Evolutionary conservation across 2,329 filamentous ascomycete species (phyloP).

Genomic region (Botryotinia convoluta): DNA sequence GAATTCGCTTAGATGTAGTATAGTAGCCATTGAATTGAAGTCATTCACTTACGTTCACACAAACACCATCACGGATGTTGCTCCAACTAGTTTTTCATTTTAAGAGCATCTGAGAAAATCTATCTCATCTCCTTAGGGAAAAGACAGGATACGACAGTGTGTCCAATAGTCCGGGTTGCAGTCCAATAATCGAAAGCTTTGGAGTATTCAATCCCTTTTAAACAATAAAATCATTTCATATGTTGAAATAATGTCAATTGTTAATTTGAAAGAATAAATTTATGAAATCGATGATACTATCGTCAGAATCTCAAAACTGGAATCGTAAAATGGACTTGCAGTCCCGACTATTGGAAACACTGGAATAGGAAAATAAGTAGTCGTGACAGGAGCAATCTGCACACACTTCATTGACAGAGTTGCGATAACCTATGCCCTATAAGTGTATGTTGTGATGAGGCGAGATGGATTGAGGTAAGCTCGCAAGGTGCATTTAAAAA

Average conservation of each 20-base stretch:
- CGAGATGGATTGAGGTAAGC: neutral
- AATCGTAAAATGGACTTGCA: neutral
- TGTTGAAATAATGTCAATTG: neutral
- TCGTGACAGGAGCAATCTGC: neutral
- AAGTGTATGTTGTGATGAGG: neutral
- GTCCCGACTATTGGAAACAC: neutral
- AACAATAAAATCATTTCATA: neutral
- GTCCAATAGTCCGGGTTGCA: neutral
- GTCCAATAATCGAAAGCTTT: neutral
- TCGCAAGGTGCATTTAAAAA: neutral
- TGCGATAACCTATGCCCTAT: neutral
- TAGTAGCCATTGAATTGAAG: no score
- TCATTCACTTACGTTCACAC: no score
- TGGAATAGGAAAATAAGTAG: neutral
- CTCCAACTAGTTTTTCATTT: neutral
- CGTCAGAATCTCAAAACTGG: neutral
- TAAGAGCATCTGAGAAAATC: neutral
- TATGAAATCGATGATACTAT: neutral
- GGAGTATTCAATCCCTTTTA: neutral
- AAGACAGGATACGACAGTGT: neutral
- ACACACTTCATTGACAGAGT: neutral
- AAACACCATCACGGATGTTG: neutral
- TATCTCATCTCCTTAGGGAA: neutral
- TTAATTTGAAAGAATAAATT: neutral
- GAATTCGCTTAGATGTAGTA: no score